A percentile compares a stretch with the other conserved stretches of the same genome.
These are phyloP conservation scores for Dorcoceras hygrometricum DNA, from an alignment of 257 asterid genomes.

Conservation along the genomic window DNA sequence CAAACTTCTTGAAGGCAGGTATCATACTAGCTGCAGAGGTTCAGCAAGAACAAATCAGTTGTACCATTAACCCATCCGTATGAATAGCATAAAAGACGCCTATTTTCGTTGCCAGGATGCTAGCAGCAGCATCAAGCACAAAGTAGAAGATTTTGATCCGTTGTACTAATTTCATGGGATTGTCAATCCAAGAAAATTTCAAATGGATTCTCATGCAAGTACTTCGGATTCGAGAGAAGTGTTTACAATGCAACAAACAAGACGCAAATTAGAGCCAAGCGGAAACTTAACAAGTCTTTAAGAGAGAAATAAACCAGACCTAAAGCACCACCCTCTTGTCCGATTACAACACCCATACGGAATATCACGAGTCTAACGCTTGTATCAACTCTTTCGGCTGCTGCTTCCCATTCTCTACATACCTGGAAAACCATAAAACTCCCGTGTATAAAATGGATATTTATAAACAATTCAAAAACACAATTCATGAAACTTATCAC, in stretches of 20 bases:
- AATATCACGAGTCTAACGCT: conserved; percentile 73
- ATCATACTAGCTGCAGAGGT: conserved; percentile 78
- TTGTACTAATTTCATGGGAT: neutral
- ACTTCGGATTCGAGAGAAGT: neutral
- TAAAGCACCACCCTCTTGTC: conserved; percentile 95
- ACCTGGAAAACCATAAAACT: conserved; percentile 48
- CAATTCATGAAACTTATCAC: neutral
- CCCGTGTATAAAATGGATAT: neutral
- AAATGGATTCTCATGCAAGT: neutral
- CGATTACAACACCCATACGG: conserved; percentile 91
- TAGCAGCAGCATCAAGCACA: neutral
- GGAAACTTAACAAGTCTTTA: neutral
- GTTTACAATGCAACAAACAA: neutral
- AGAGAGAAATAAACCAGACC: conserved; percentile 36
- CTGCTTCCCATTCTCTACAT: conserved; percentile 95
- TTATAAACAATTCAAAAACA: neutral
- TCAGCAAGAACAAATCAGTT: conserved; percentile 11
- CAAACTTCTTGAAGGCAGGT: conserved; percentile 85
- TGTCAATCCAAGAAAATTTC: neutral
- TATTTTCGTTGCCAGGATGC: neutral
- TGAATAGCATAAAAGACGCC: neutral
- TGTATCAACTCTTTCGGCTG: conserved; percentile 62
- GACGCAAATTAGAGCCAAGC: neutral
- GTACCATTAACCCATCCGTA: neutral
- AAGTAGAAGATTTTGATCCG: neutral